These are phyloP conservation scores for Polytrichum commune DNA, from an alignment of 225 moss, liverwort and hornwort genomes.

Conservation along the genomic window DNA sequence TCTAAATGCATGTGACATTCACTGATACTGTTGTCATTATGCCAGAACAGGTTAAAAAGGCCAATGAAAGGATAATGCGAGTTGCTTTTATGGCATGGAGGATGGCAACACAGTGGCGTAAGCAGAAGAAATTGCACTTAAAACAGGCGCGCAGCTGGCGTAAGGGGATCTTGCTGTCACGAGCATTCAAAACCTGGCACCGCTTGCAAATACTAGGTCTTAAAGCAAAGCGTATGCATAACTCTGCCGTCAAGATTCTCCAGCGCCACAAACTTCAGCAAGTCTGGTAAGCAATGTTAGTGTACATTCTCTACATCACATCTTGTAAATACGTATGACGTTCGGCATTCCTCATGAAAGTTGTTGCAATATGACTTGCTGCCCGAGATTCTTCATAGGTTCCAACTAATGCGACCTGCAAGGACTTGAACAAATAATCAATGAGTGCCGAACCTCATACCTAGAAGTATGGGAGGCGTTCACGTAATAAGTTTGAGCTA, in stretches of 20 bases:
- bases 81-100: slow-evolving; percentile 92
- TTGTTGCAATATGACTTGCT: too few relatives aligned
- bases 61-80: slow-evolving; percentile 60
- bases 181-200: slow-evolving; percentile 50
- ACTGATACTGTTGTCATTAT: slow-evolving; percentile 1
- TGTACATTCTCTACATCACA: too few relatives aligned
- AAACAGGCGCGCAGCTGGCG: slow-evolving; percentile 45
- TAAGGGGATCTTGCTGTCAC: slow-evolving; percentile 43
- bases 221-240: slow-evolving; percentile 57
- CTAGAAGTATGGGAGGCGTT: not conserved
- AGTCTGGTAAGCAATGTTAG: too few relatives aligned
- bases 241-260: slow-evolving; percentile 48
- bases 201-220: slow-evolving; percentile 31
- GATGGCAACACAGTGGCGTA: slow-evolving; percentile 64
- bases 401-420: too few relatives aligned
- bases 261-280: slow-evolving; percentile 52
- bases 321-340: too few relatives aligned
- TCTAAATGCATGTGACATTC: too few relatives aligned
- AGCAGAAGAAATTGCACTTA: slow-evolving; percentile 43
- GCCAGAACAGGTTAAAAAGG: slow-evolving; percentile 66
- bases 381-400: too few relatives aligned
- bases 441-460: not conserved
- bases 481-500: not conserved
- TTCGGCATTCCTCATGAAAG: too few relatives aligned
- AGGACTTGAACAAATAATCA: not conserved